Evolutionary conservation across 768 basidiomycete genomes (phyloP).

Genomic region (Arthromyces matolae): DNA sequence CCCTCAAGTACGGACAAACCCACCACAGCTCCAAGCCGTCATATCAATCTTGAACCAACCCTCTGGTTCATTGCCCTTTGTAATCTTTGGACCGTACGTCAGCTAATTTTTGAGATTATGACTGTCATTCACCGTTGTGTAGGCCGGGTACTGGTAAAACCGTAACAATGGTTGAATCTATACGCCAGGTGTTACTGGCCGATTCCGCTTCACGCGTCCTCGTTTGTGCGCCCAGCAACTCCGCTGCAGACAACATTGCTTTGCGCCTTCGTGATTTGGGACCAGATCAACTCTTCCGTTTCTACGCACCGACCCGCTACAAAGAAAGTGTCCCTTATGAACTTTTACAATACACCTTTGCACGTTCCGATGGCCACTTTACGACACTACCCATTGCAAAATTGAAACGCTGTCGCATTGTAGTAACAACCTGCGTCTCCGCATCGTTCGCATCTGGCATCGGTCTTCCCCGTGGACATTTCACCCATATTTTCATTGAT

Average conservation of each 20-base stretch:
- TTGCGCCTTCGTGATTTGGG: conserved; percentile 34
- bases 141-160: conserved; percentile 70
- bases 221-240: conserved; percentile 63
- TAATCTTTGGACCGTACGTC: conserved; percentile 63
- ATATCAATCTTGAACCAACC: conserved; percentile 39
- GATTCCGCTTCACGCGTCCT: conserved; percentile 43
- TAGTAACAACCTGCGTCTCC: conserved; percentile 66
- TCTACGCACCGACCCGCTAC: conserved; percentile 50
- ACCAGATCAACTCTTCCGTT: conserved; percentile 45
- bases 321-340: conserved; percentile 43
- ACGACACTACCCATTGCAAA: conserved; percentile 34
- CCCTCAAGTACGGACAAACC: conserved; percentile 40
- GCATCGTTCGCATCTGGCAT: conserved; percentile 52
- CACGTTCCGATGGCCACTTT: conserved; percentile 33
- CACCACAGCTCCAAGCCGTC: conserved; percentile 47
- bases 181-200: conserved; percentile 42
- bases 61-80: conserved; percentile 49
- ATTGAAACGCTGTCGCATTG: conserved; percentile 43
- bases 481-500: conserved; percentile 65
- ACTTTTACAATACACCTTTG: conserved; percentile 34
- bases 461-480: conserved; percentile 59
- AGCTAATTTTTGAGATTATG: neutral
- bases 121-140: neutral
- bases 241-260: conserved; percentile 59
- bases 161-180: conserved; percentile 58